A percentile compares a stretch with the other conserved stretches of the same genome.
These are phyloP conservation scores for Exophiala phaeomuriformis DNA, from an alignment of 2,329 filamentous ascomycete species.

Conservation along the genomic window DNA sequence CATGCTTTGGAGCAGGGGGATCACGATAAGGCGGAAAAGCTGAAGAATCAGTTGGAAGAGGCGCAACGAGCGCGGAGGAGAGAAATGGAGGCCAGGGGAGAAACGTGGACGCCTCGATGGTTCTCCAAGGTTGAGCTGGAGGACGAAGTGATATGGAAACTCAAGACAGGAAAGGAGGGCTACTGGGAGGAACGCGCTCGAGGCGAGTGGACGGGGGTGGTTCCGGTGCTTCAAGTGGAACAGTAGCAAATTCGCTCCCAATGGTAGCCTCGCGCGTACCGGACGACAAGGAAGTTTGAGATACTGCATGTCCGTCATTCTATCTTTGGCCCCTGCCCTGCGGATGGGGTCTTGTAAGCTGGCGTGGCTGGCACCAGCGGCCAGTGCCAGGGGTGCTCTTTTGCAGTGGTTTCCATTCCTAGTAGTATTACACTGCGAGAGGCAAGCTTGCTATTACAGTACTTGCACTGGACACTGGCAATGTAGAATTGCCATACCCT, in stretches of 20 bases:
- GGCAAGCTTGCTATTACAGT: too few relatives aligned
- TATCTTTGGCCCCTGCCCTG: neutral
- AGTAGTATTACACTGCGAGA: too few relatives aligned
- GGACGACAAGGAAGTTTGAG: too few relatives aligned
- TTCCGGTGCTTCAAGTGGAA: conserved; percentile 47
- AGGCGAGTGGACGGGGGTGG: conserved; percentile 57
- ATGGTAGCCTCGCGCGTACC: too few relatives aligned
- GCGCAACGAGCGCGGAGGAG: conserved; percentile 67
- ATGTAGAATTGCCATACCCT: too few relatives aligned
- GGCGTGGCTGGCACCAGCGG: too few relatives aligned
- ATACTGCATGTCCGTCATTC: neutral
- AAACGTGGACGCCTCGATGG: conserved; percentile 70
- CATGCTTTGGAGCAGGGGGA: conserved; percentile 73
- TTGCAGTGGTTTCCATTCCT: too few relatives aligned
- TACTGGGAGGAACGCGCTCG: conserved; percentile 84
- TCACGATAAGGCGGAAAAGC: conserved; percentile 71
- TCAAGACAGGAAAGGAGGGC: conserved; percentile 72
- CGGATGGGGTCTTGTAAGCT: too few relatives aligned
- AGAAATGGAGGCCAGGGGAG: conserved; percentile 66
- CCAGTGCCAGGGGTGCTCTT: too few relatives aligned
- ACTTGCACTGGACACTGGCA: too few relatives aligned
- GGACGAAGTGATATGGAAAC: conserved; percentile 59
- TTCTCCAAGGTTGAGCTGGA: conserved; percentile 60
- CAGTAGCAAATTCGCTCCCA: neutral
- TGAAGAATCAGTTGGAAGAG: conserved; percentile 81